Evolutionary conservation across 768 basidiomycete species (phyloP).

Genomic region (Xerocomellus amylosporus): DNA sequence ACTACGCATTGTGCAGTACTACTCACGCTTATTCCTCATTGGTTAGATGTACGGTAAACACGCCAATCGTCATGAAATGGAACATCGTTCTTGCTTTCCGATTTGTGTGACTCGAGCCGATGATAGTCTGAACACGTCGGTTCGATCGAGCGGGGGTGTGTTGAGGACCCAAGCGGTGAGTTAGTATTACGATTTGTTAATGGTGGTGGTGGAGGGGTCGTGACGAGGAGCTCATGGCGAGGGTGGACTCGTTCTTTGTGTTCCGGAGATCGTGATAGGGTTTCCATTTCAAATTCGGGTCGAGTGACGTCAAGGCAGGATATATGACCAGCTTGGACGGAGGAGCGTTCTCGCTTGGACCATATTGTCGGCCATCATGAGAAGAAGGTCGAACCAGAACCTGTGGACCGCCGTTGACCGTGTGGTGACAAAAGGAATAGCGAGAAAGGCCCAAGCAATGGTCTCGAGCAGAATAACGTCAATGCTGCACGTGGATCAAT

Average conservation of each 20-base stretch:
- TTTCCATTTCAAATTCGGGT: not conserved
- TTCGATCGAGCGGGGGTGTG: too few relatives aligned
- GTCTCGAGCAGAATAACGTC: not conserved
- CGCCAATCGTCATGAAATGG: not conserved
- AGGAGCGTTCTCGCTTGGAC: not conserved
- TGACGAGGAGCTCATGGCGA: too few relatives aligned
- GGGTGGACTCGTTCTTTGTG: too few relatives aligned
- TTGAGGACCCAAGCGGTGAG: too few relatives aligned
- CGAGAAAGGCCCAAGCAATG: not conserved
- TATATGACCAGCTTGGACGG: not conserved
- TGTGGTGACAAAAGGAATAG: not conserved
- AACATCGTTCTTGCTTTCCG: not conserved
- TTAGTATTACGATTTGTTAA: too few relatives aligned
- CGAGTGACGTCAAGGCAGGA: not conserved
- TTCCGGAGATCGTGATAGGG: too few relatives aligned
- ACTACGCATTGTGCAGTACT: constrained; percentile 27
- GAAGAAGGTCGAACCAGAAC: not conserved
- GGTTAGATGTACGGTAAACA: constrained; percentile 6
- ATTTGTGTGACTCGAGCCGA: not conserved
- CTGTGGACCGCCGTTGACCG: not conserved
- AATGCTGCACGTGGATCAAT: not conserved
- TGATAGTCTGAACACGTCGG: not conserved
- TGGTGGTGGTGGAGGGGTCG: too few relatives aligned
- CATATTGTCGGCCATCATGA: not conserved
- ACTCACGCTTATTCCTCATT: constrained; percentile 20